A percentile compares a stretch with the other conserved stretches of the same genome.
These are phyloP conservation scores for Ganoderma lingzhi DNA, from an alignment of 1,284 basidiomycete genomes.

Conservation along the genomic window DNA sequence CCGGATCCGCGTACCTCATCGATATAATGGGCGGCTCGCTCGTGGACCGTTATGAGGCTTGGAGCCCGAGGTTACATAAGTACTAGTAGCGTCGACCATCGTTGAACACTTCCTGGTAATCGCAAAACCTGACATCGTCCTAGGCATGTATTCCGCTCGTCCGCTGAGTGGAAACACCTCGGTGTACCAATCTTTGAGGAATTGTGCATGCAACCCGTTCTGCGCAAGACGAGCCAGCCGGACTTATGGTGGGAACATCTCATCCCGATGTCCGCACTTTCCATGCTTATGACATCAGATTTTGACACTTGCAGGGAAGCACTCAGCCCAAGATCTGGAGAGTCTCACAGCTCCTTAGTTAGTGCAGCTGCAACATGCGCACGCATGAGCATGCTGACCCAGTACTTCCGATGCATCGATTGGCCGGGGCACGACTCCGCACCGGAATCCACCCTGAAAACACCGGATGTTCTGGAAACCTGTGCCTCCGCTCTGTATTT, in stretches of 20 bases:
- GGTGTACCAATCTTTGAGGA: not conserved
- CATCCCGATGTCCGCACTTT: not conserved
- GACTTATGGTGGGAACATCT: not conserved
- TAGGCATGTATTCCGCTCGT: not conserved
- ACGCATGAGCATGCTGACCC: not conserved
- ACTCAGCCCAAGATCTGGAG: not conserved
- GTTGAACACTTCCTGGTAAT: not conserved
- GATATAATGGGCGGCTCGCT: not conserved
- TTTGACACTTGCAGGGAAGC: slow-evolving; percentile 1
- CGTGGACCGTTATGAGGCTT: not conserved
- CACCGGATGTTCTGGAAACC: not conserved
- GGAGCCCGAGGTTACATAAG: not conserved
- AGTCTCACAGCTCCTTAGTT: not conserved
- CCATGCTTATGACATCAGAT: not conserved
- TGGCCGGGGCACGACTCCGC: not conserved
- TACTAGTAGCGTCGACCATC: no score
- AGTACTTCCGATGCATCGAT: not conserved
- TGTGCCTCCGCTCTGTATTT: not conserved
- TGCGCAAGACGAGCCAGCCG: not conserved
- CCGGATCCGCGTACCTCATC: not conserved
- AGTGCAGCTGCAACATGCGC: not conserved
- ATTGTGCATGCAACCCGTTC: not conserved
- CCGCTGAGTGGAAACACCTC: not conserved
- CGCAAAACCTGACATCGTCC: not conserved
- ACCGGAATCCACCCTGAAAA: not conserved